phyloP scores from a whole-genome alignment of 257 asterid genomes.

The Fraxinus anomala region DNA sequence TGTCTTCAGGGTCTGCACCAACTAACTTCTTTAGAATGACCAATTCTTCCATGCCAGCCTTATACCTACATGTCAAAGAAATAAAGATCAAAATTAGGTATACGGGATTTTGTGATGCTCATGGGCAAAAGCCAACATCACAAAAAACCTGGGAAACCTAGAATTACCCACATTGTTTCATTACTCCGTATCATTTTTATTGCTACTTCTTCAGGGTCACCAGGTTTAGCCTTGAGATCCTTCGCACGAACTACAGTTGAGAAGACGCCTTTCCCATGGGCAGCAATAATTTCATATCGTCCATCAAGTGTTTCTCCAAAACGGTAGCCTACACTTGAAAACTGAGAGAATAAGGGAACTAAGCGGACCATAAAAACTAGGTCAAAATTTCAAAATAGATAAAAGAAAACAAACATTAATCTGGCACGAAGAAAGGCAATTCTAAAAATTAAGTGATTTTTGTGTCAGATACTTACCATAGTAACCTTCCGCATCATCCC shows the following conservation, averaged over 20 bases:
- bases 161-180: slow-evolving; percentile 77
- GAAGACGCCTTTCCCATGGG: slow-evolving; percentile 98
- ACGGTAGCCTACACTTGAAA: slow-evolving; percentile 65
- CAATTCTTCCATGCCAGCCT: slow-evolving; percentile 96
- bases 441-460: background rate
- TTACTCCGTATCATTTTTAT: slow-evolving; percentile 90
- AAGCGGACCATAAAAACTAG: background rate
- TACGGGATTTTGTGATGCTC: background rate
- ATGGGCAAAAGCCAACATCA: slow-evolving; percentile 12
- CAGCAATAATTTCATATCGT: slow-evolving; percentile 90
- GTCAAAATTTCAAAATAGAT: background rate
- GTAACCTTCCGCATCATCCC: slow-evolving; percentile 98
- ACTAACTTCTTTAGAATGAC: slow-evolving; percentile 86
- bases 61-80: slow-evolving; percentile 56
- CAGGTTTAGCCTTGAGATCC: slow-evolving; percentile 80
- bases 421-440: slow-evolving; percentile 16
- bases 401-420: background rate
- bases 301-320: slow-evolving; percentile 93
- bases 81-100: background rate
- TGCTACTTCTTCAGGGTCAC: slow-evolving; percentile 90
- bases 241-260: slow-evolving; percentile 95
- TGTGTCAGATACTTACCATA: slow-evolving; percentile 57
- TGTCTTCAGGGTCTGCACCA: slow-evolving; percentile 93
- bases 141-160: slow-evolving; percentile 13
- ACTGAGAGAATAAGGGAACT: slow-evolving; percentile 17